Evolutionary conservation across 768 basidiomycete genomes (phyloP).

Genomic region (Macrolepiota dolichaula): DNA sequence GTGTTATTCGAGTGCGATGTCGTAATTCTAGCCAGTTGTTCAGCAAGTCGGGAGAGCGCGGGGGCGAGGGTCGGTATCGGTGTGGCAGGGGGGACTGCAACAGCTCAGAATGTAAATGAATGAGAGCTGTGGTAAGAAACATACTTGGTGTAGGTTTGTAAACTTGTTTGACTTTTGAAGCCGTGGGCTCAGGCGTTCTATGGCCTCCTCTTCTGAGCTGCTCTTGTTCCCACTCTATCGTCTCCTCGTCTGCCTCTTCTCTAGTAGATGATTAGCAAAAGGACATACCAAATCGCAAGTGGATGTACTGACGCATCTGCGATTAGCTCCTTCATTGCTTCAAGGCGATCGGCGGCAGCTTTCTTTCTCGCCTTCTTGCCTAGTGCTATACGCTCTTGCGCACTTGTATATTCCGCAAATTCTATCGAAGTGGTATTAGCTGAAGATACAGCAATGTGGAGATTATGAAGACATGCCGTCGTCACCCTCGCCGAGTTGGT

Average conservation of each 20-base stretch:
- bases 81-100: slow-evolving; percentile 60
- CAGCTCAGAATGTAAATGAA: slow-evolving; percentile 12
- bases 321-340: slow-evolving; percentile 77
- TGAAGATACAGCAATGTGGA: neutral
- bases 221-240: slow-evolving; percentile 80
- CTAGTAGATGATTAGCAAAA: slow-evolving; percentile 27
- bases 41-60: slow-evolving; percentile 58
- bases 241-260: slow-evolving; percentile 82
- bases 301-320: slow-evolving; percentile 62
- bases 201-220: slow-evolving; percentile 77
- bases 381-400: slow-evolving; percentile 80
- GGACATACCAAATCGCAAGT: neutral
- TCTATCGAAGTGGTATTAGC: slow-evolving; percentile 40
- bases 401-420: slow-evolving; percentile 83
- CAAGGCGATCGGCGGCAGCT: slow-evolving; percentile 64
- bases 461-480: slow-evolving; percentile 57
- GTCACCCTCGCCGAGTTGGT: slow-evolving; percentile 84
- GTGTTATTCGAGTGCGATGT: slow-evolving; percentile 68
- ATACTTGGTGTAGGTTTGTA: slow-evolving; percentile 76
- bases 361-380: slow-evolving; percentile 78
- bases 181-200: slow-evolving; percentile 32
- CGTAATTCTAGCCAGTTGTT: slow-evolving; percentile 55
- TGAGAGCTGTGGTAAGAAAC: slow-evolving; percentile 14
- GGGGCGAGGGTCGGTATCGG: slow-evolving; percentile 63
- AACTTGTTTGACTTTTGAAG: slow-evolving; percentile 42